A percentile compares a stretch with the other conserved stretches of the same genome.
Evolutionary conservation across 352 stramenopile species (phyloP).

Genomic region (Phytopythium kandeliae): DNA sequence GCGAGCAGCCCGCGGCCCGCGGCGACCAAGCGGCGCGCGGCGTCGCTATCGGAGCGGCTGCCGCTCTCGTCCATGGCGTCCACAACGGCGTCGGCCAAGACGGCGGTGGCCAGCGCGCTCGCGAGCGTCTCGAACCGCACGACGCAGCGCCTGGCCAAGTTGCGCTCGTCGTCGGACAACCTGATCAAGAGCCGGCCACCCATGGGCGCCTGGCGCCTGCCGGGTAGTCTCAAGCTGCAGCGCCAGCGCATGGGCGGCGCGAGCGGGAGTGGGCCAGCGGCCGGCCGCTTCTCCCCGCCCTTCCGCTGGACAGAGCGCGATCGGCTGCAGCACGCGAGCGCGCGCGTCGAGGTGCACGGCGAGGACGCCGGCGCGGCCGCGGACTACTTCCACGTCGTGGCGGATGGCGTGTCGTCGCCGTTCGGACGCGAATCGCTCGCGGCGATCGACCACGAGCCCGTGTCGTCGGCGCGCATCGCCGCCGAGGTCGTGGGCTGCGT

Average conservation of each 20-base stretch:
- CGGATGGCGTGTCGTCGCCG: conserved; percentile 65
- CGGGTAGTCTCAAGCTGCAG: conserved; percentile 17
- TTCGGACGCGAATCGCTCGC: conserved; percentile 34
- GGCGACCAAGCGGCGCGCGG: conserved; percentile 40
- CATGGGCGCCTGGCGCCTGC: conserved; percentile 19
- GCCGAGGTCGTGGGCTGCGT: conserved; percentile 49
- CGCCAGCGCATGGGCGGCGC: conserved; percentile 8
- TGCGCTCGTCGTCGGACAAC: conserved; percentile 34
- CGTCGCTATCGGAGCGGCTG: conserved; percentile 44
- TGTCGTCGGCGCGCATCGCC: conserved; percentile 58
- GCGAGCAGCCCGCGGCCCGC: conserved; percentile 4
- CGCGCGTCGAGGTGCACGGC: conserved; percentile 44
- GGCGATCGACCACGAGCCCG: conserved; percentile 17
- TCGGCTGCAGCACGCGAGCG: conserved; percentile 35
- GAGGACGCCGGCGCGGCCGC: conserved; percentile 61
- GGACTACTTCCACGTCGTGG: conserved; percentile 72
- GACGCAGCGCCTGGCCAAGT: conserved; percentile 31
- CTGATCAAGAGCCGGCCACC: conserved; percentile 18
- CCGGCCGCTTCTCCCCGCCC: too few species aligned
- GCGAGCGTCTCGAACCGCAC: conserved; percentile 30
- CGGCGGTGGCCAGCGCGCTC: conserved; percentile 35
- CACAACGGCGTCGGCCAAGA: conserved; percentile 19
- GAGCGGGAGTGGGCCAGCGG: too few species aligned
- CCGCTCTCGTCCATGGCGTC: conserved; percentile 16
- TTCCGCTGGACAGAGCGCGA: conserved; percentile 27